phyloP scores from a whole-genome alignment of 2,329 filamentous ascomycete genomes.

The Didymosphaeria variabile region DNA sequence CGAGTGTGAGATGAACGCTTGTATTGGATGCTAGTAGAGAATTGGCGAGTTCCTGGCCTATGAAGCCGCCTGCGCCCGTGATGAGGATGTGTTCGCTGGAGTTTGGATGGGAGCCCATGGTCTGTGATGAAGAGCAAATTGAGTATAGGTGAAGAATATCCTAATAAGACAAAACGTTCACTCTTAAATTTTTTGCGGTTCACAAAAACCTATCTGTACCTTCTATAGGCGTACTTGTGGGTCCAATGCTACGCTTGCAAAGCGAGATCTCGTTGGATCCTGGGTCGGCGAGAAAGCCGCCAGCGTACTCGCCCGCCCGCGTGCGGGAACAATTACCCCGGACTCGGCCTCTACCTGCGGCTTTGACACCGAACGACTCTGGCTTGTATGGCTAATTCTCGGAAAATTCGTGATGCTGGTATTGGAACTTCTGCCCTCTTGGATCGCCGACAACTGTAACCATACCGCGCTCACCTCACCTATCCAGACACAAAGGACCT shows the following conservation, averaged over 20 bases:
- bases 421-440: not conserved
- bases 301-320: not conserved
- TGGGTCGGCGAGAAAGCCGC: constrained; percentile 2
- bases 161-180: not conserved
- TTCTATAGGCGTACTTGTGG: not conserved
- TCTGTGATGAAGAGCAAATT: not conserved
- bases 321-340: not conserved
- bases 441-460: not conserved
- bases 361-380: not conserved
- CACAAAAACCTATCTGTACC: not conserved
- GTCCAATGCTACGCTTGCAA: not conserved
- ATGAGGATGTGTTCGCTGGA: constrained; percentile 58
- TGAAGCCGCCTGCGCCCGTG: constrained; percentile 68
- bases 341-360: not conserved
- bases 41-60: constrained; percentile 65
- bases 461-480: not conserved
- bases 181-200: not conserved
- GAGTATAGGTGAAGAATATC: not conserved
- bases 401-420: not conserved
- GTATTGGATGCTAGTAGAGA: constrained; percentile 60
- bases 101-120: not conserved
- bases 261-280: not conserved
- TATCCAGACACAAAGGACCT: not conserved
- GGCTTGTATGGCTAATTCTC: not conserved
- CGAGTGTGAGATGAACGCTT: constrained; percentile 57